phyloP scores from a whole-genome alignment of 2,329 filamentous ascomycete genomes.

The Diaporthe amygdali region DNA sequence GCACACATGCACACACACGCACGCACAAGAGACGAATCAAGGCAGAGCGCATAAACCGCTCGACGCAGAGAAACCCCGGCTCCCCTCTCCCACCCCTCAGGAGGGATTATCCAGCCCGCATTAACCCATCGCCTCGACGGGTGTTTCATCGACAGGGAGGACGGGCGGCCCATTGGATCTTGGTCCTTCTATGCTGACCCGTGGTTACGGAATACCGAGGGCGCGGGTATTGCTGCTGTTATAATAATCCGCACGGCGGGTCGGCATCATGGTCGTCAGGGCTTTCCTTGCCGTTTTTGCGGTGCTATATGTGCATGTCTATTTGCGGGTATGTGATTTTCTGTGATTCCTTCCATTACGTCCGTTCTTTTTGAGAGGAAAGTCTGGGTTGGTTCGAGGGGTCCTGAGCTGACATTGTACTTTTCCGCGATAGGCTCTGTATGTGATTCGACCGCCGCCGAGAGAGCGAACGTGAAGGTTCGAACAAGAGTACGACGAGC shows the following conservation, averaged over 20 bases:
- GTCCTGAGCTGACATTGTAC: background rate
- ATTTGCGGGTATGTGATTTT: slow-evolving; percentile 10
- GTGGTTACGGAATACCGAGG: background rate
- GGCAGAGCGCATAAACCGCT: background rate
- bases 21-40: background rate
- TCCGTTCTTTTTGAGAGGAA: background rate
- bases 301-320: slow-evolving; percentile 22
- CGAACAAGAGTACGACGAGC: background rate
- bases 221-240: background rate
- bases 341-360: fast-evolving
- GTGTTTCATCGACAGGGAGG: background rate
- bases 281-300: slow-evolving; percentile 20
- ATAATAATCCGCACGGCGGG: background rate
- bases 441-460: slow-evolving; percentile 17
- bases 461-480: background rate
- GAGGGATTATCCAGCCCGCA: background rate
- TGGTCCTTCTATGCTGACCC: background rate
- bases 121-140: background rate
- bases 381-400: too few relatives aligned
- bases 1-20: background rate
- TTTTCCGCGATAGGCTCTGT: background rate
- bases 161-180: background rate
- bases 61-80: background rate
- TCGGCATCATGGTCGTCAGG: slow-evolving; percentile 18
- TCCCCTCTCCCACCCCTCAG: background rate